Evolutionary conservation across 1,284 basidiomycete genomes (phyloP).

Genomic region (Pseudozyma sp.): DNA sequence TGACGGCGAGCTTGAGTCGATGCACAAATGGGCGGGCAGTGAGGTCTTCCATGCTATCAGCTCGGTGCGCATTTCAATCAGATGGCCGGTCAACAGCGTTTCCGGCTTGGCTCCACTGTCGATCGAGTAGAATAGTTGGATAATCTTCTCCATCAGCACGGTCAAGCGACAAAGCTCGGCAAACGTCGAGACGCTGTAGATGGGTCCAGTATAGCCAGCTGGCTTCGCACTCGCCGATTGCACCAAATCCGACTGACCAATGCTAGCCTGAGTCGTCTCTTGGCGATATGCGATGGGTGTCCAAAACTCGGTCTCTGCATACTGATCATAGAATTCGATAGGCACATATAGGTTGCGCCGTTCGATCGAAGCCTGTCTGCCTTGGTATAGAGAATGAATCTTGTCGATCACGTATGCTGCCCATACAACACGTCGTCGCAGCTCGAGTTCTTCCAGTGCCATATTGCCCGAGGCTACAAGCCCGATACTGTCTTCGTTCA

Average conservation of each 20-base stretch:
- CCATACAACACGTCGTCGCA: conserved; percentile 61
- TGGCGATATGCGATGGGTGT: conserved; percentile 58
- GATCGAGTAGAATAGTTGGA: conserved; percentile 17
- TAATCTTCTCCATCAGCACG: conserved; percentile 58
- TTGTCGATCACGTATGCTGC: conserved; percentile 63
- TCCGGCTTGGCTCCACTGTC: conserved; percentile 15
- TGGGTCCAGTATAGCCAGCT: conserved; percentile 53
- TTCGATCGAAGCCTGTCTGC: conserved; percentile 57
- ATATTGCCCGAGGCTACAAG: conserved; percentile 35
- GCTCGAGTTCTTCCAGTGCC: conserved; percentile 58
- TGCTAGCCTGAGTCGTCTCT: conserved; percentile 5
- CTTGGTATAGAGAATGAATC: conserved; percentile 67
- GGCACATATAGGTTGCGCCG: conserved; percentile 57
- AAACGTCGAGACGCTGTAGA: conserved; percentile 64
- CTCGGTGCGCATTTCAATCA: conserved; percentile 54
- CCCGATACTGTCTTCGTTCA: conserved; percentile 57
- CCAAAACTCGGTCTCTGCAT: conserved; percentile 66
- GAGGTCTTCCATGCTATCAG: conserved; percentile 28
- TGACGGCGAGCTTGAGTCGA: conserved; percentile 45
- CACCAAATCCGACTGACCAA: no score
- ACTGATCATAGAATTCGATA: conserved; percentile 59
- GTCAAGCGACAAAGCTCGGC: conserved; percentile 57
- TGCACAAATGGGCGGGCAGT: conserved; percentile 28
- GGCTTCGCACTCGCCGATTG: neutral
- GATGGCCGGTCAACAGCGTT: conserved; percentile 44